phyloP scores from a whole-genome alignment of 169 alveolate genomes.

The Toxoplasma gondii region DNA sequence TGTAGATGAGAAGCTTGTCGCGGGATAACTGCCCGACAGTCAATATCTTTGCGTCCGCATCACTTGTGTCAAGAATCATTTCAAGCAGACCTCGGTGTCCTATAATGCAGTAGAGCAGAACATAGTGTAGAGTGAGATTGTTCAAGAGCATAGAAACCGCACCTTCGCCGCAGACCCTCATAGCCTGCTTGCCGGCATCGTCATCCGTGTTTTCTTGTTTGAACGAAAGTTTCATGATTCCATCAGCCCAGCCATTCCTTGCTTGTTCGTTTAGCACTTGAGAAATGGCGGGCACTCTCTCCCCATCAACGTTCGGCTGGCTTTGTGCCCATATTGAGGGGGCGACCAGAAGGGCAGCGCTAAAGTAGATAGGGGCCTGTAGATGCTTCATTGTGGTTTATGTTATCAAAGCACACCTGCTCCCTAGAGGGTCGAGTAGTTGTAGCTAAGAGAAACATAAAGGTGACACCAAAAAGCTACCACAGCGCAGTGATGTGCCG shows the following conservation, averaged over 20 bases:
- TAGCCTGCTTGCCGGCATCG: neutral
- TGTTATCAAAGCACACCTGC: neutral
- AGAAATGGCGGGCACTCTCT: neutral
- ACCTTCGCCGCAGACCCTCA: slow-evolving; percentile 63
- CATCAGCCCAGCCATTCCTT: neutral
- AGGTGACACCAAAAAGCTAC: too few relatives aligned
- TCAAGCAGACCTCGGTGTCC: slow-evolving; percentile 60
- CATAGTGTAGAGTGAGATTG: neutral
- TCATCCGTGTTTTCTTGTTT: neutral
- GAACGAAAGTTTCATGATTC: neutral
- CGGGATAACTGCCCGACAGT: slow-evolving; percentile 40
- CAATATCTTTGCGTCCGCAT: slow-evolving; percentile 54
- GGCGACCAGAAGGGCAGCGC: neutral
- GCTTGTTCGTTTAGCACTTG: neutral
- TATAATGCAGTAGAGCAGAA: neutral
- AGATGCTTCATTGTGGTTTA: neutral
- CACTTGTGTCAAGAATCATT: slow-evolving; percentile 43
- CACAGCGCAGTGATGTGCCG: too few relatives aligned
- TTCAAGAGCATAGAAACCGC: neutral
- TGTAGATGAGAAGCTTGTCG: neutral
- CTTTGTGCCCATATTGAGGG: neutral
- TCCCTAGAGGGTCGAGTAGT: neutral
- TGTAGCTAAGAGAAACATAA: neutral
- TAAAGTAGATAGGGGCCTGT: neutral
- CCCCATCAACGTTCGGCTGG: too few relatives aligned